Evolutionary conservation across 192 early-diverging fungal species (phyloP).

Genomic region (Coemansia sp.): DNA sequence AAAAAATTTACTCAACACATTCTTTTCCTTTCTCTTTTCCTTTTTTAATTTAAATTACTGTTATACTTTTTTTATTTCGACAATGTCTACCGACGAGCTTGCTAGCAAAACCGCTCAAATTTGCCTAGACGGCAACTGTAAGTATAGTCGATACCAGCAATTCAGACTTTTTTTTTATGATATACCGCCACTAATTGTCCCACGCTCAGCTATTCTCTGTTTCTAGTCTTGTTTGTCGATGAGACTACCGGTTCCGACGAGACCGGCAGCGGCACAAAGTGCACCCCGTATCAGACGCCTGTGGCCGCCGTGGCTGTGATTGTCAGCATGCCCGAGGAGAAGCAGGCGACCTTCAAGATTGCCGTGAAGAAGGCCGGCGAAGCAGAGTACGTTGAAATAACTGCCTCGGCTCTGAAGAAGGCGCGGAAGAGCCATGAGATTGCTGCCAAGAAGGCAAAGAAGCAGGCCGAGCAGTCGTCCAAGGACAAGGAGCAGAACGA

Average conservation of each 20-base stretch:
- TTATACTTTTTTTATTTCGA: background rate
- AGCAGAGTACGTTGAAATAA: constrained; percentile 74
- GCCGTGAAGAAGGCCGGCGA: constrained; percentile 68
- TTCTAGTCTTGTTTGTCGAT: constrained; percentile 63
- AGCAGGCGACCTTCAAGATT: constrained; percentile 57
- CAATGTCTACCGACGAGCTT: constrained; percentile 39
- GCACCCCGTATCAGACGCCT: constrained; percentile 76
- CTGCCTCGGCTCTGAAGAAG: constrained; percentile 93
- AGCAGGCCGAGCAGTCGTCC: constrained; percentile 70
- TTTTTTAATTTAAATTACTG: background rate
- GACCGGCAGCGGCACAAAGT: constrained; percentile 69
- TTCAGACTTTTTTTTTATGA: too few species aligned
- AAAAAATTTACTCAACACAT: background rate
- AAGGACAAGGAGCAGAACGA: constrained; percentile 63
- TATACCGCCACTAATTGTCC: background rate
- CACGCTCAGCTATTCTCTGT: background rate
- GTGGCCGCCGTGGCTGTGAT: constrained; percentile 67
- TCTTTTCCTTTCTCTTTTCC: background rate
- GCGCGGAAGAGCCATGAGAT: constrained; percentile 71
- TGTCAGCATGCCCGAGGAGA: constrained; percentile 44
- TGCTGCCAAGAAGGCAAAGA: constrained; percentile 73
- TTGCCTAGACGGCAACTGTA: constrained; percentile 35
- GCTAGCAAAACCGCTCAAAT: constrained; percentile 26
- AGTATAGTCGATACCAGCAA: constrained; percentile 2
- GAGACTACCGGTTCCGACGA: constrained; percentile 82